phyloP scores from a whole-genome alignment of 805 yeast genomes.

The Isabelozyma rhagii region DNA sequence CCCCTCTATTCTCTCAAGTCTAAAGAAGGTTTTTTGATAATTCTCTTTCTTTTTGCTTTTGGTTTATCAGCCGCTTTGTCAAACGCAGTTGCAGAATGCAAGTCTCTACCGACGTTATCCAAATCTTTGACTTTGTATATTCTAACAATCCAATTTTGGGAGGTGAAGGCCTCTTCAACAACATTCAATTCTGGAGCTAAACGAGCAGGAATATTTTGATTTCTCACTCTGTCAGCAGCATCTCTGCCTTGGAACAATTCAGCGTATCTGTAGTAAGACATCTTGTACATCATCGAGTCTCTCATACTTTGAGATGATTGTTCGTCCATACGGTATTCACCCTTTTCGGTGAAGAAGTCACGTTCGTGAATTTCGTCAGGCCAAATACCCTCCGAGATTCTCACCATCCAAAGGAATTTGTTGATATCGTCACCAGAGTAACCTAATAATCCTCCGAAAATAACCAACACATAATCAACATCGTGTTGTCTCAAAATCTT shows the following conservation, averaged over 20 bases:
- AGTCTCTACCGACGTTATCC: slow-evolving; percentile 83
- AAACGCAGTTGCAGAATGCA: slow-evolving; percentile 53
- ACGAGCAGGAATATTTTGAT: slow-evolving; percentile 61
- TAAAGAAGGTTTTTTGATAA: slow-evolving; percentile 51
- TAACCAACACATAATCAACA: slow-evolving; percentile 89
- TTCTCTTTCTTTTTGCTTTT: slow-evolving; percentile 37
- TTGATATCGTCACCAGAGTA: slow-evolving; percentile 95
- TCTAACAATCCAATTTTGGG: slow-evolving; percentile 96
- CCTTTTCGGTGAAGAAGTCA: slow-evolving; percentile 74
- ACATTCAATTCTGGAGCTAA: slow-evolving; percentile 58
- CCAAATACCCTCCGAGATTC: slow-evolving; percentile 99
- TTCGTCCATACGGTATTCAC: slow-evolving; percentile 86
- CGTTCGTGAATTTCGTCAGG: slow-evolving; percentile 95
- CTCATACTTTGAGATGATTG: slow-evolving; percentile 82
- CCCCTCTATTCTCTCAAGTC: slow-evolving; percentile 43
- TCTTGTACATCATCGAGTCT: slow-evolving; percentile 88
- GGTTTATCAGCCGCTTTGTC: slow-evolving; percentile 35
- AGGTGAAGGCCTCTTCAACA: slow-evolving; percentile 90
- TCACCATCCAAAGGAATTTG: slow-evolving; percentile 97
- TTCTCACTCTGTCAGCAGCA: slow-evolving; percentile 83
- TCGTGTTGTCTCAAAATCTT: slow-evolving; percentile 86
- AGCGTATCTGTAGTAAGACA: slow-evolving; percentile 84
- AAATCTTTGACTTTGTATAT: slow-evolving; percentile 86
- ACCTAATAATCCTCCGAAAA: slow-evolving; percentile 92
- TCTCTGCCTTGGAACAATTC: slow-evolving; percentile 62